Evolutionary conservation across 495 filamentous ascomycete species (phyloP).

Genomic region (Podospora didyma): DNA sequence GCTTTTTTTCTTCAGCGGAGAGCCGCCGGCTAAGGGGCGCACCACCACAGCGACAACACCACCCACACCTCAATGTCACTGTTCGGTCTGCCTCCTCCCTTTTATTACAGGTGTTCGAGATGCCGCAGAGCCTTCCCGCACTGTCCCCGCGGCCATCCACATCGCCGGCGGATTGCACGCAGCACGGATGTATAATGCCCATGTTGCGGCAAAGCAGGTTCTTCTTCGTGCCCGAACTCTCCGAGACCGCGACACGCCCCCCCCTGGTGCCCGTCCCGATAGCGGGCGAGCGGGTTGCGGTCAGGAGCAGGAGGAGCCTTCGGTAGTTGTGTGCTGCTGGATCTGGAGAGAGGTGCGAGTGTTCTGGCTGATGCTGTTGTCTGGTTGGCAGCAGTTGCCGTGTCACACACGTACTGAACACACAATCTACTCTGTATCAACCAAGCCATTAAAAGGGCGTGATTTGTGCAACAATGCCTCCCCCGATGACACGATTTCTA

Average conservation of each 20-base stretch:
- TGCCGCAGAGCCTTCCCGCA: background rate
- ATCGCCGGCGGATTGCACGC: background rate
- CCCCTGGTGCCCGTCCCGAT: background rate
- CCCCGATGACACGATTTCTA: background rate
- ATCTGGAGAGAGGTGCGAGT: background rate
- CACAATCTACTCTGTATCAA: background rate
- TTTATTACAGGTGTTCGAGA: background rate
- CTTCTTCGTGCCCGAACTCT: background rate
- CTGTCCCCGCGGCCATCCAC: background rate
- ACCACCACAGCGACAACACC: background rate
- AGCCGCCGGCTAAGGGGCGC: conserved; percentile 1
- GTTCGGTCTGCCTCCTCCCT: background rate
- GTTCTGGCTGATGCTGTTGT: background rate
- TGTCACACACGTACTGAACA: background rate
- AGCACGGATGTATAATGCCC: background rate
- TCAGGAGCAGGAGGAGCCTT: background rate
- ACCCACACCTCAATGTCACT: background rate
- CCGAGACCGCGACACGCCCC: background rate
- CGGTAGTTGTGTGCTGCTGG: background rate
- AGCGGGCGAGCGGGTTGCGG: background rate
- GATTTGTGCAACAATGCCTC: background rate
- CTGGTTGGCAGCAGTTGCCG: background rate
- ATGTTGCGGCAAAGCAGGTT: background rate
- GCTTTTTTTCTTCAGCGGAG: too few relatives aligned
- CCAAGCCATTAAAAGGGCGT: background rate